Evolutionary conservation across 495 filamentous ascomycete species (phyloP), one percentile per base, ranked within the genome.

Genomic region (Neurospora tetrasperma): DNA sequence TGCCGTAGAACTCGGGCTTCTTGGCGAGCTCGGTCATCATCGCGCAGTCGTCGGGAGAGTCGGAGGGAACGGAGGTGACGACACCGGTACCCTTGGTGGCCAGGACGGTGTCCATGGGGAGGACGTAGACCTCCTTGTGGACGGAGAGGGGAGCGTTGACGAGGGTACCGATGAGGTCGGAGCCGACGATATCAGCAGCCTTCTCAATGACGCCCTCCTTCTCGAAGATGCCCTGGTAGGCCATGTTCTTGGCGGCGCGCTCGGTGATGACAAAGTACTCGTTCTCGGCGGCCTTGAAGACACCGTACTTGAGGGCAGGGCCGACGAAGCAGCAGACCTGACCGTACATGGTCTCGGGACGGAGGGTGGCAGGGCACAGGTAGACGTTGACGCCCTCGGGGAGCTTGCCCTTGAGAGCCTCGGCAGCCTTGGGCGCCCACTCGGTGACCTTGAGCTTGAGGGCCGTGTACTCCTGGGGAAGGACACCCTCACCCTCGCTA

Each of bases 341-440:
- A 38, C 96, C 96, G 77, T 98, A 98, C 95, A 99, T 98, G 20
- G 96, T 99, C 85, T 99, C 96, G 23, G 96, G 93, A 76, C 96
- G 88, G 73, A 99, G 86, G 73, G 96, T 98, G 31, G 96, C 96
- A 4, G 96, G 91, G 46, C 97, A 89, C 75, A 99, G 91, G 81
- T 90, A 97, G 38, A 98, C 91, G 72, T 93, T 92, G 35, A 92
- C 91, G 74, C 86, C 89, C 8, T 90, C 88, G 42, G 94, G 91
- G n/a, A 98, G 84, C 82, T 94, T 94, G 69, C 89, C 91, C 75
- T 89, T 85, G 42, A 99, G 80, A 41, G 87, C 83, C 72, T 91
- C 88, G 69, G 87, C 89, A 8, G 91, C 85, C 73, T 90, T 85
- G 11, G 92, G 87, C 3, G 91, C 85, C 93, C 94, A 98, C 81